Evolutionary conservation across 208 protist genomes (phyloP), one percentile per base, ranked within the genome.

Genomic region (Crithidia fasciculata): DNA sequence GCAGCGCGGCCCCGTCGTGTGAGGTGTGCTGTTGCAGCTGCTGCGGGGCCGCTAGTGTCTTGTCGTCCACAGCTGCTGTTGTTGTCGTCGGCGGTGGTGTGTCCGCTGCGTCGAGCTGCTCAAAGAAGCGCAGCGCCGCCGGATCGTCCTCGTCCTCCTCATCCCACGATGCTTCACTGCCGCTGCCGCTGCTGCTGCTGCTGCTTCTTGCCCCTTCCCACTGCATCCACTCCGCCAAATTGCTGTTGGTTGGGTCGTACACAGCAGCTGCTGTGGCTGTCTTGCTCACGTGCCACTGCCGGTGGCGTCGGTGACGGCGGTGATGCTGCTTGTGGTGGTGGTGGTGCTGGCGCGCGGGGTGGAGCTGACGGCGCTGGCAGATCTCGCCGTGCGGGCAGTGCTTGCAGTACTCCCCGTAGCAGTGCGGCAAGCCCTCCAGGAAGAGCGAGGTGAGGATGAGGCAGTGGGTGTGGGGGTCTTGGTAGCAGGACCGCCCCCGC

Each of bases 361-460:
- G 59, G 12, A 60, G 45, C 44, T 65, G 72, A 16, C 56, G 53
- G 0, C 55, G 72, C 72, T 76, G 36, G 28, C 62, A 70, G 3
- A 67, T 12, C 18, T 69, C 64, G 6, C 64, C 64, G 50, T 82
- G 72, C 4, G 73, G 78, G 56, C 78, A 84, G 61, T 84, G 82
- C 58, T 43, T 50, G 54, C 75, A 75, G 58, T 65, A 62, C 57
- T 81, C 71, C 5, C 74, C 78, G 72, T 56, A 71, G 72, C 82
- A 81, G 69, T 78, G 54, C 28, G 74, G 64, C 8, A 87, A 64
- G 3, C 50, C 47, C 43, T 52, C 16, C 43, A 83, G 68, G 40
- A 81, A 87, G 47, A 37, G n/a, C 10, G 77, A 81, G 45, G 82
- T 70, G 50, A 81, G 64, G 10, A 81, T 63, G 13, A 81, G 49